A percentile compares a stretch with the other conserved stretches of the same genome.
Evolutionary conservation across 495 filamentous ascomycete genomes (phyloP).

Genomic region (Daldinia vernicosa): DNA sequence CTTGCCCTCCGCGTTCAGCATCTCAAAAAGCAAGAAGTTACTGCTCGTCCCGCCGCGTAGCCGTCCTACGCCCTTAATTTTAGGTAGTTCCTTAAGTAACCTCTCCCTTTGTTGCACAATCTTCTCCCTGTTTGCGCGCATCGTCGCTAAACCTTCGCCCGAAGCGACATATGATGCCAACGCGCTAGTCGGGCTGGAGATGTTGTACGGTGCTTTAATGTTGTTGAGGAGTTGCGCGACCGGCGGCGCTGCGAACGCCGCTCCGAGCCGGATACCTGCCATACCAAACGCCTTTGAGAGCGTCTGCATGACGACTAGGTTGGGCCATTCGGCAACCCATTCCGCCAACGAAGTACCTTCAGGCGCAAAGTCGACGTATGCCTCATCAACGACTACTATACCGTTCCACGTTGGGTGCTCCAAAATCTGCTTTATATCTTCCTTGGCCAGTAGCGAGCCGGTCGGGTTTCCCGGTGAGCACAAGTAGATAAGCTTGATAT

Average conservation of each 20-base stretch:
- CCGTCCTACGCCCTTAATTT: constrained; percentile 78
- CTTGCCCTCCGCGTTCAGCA: constrained; percentile 74
- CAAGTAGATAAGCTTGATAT: constrained; percentile 88
- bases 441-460: constrained; percentile 75
- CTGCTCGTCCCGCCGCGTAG: constrained; percentile 81
- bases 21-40: constrained; percentile 92
- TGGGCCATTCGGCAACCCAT: constrained; percentile 93
- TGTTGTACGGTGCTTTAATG: constrained; percentile 95
- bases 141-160: constrained; percentile 69
- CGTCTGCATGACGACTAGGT: constrained; percentile 97
- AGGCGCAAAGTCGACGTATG: constrained; percentile 93
- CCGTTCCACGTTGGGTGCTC: constrained; percentile 96
- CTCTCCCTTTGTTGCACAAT: constrained; percentile 81
- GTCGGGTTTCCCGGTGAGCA: constrained; percentile 97
- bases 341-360: constrained; percentile 85
- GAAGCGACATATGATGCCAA: constrained; percentile 78
- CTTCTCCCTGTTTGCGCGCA: constrained; percentile 70
- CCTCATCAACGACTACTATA: constrained; percentile 91
- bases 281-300: constrained; percentile 95
- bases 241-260: constrained; percentile 65
- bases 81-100: constrained; percentile 75
- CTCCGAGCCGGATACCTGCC: constrained; percentile 85
- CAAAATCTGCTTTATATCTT: constrained; percentile 76
- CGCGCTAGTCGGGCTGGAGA: constrained; percentile 84
- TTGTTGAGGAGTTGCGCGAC: constrained; percentile 81